Conservation (phyloP, 2,329 filamentous ascomycete genomes). For the Talaromyces amestolkiae region DNA sequence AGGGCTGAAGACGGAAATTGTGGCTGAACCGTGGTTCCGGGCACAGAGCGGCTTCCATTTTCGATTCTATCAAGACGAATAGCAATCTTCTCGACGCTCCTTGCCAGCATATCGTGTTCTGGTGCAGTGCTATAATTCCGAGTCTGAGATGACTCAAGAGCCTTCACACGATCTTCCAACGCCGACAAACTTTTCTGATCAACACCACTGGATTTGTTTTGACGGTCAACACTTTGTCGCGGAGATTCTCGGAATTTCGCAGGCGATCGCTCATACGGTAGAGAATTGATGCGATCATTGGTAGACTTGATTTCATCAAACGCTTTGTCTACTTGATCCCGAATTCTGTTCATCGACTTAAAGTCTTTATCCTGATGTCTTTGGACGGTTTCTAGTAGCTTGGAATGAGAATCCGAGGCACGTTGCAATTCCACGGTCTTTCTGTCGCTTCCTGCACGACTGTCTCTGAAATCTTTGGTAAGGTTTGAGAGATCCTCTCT, state of each 20-base stretch:
- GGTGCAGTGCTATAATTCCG: neutral
- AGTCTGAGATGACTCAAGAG: neutral
- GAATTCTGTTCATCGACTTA: neutral
- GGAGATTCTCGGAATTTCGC: neutral
- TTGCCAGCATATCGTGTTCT: neutral
- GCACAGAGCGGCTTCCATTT: neutral
- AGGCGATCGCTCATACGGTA: neutral
- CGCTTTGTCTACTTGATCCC: neutral
- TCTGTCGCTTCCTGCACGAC: neutral
- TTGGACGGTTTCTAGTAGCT: neutral
- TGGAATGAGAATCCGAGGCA: neutral
- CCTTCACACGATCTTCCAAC: constrained; percentile 9
- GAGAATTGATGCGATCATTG: neutral
- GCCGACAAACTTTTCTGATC: neutral
- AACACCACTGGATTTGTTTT: neutral
- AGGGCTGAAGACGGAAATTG: neutral
- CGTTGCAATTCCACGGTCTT: neutral
- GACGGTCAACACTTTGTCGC: neutral
- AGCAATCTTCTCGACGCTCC: neutral
- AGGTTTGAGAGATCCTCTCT: neutral
- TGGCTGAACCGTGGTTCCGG: neutral
- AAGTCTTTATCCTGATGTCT: neutral
- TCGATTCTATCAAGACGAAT: neutral
- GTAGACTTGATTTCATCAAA: neutral
- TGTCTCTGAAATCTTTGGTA: neutral